Evolutionary conservation across 2,329 filamentous ascomycete genomes (phyloP).

Genomic region (Graphilbum fragrans): DNA sequence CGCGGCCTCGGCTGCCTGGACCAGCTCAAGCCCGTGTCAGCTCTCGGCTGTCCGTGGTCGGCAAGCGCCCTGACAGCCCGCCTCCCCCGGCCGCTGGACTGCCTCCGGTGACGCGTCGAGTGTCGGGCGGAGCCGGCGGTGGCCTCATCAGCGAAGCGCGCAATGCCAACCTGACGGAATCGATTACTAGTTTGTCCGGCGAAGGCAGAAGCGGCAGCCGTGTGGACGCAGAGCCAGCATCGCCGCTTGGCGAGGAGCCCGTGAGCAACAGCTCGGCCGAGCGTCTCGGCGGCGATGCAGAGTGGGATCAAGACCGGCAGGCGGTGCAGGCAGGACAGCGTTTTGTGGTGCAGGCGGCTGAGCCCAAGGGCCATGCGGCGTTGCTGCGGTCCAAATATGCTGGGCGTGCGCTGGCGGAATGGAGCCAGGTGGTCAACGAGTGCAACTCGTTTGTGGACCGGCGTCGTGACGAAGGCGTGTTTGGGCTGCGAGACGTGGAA

Average conservation of each 20-base stretch:
- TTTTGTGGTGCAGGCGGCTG: conserved; percentile 26
- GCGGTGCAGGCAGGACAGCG: conserved; percentile 12
- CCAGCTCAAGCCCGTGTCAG: conserved; percentile 55
- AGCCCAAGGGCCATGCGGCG: conserved; percentile 30
- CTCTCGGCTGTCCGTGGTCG: conserved; percentile 16
- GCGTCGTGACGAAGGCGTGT: conserved; percentile 60
- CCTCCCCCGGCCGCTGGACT: conserved; percentile 23
- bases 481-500: conserved; percentile 54
- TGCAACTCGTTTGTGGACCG: conserved; percentile 74
- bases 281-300: no score
- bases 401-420: conserved; percentile 67
- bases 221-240: no score
- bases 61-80: conserved; percentile 22
- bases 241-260: no score
- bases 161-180: conserved; percentile 26
- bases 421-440: conserved; percentile 62
- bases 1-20: conserved; percentile 55
- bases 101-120: conserved; percentile 30
- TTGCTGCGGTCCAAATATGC: conserved; percentile 44
- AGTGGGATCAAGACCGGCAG: no score
- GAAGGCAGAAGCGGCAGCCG: no score
- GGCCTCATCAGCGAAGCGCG: conserved; percentile 38
- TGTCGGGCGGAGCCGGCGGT: conserved; percentile 32
- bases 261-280: no score
- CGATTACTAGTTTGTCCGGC: no score